Base-by-base conservation (phyloP, 306 rosid species). In the Prunus davidiana region DNA sequence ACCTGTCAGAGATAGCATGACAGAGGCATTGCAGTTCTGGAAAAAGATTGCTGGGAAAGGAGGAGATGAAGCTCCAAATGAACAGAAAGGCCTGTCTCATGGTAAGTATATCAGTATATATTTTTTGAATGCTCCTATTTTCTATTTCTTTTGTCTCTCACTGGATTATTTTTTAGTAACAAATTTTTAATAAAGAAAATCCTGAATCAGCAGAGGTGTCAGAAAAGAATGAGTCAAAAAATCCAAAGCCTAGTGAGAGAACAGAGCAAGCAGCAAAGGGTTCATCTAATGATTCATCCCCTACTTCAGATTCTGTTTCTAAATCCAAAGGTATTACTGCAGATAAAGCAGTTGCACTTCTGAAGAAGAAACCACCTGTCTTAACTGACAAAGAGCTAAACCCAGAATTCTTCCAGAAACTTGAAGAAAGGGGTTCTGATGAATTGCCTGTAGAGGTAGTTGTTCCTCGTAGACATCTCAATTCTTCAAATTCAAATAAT, bases 371-470 rank as follows among this genome's bases (percentile, higher is more conserved):
- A 88, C 81, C 92, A 14, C 93, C 92, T 45, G 85, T 50, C 75
- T 88, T 96, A 82, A 60, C 81, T 69, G 99, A 92, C 84, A 91
- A 92, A 84, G 99, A 89, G 77, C 67, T 89, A 73, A 96, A 96
- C 84, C 93, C 87, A 50, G 99, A 96, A 76, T 96, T 96, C 88
- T 96, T 96, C 80, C 99, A 92, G 79, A 92, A 88, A 71, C 97
- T 96, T 73, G 96, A 92, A 85, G 86, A 83, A 68, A 89, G 97
- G 83, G 96, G 87, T 64, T 85, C 97, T 6, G 97, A 76, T 77
- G 99, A 95, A 79, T 87, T 95, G 72, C 96, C 93, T 56, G 97
- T 96, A 57, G 99, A 96, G 86, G 98, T 96, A 32, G 90, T 89
- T 78, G 90, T 96, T 82, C 93, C 99, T 69, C 97, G 91, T 56